Percentiles rank a stretch among this genome's conserved stretches.
Conservation (phyloP, 129 eudicot species). For the Chrysanthemum seticuspe region DNA sequence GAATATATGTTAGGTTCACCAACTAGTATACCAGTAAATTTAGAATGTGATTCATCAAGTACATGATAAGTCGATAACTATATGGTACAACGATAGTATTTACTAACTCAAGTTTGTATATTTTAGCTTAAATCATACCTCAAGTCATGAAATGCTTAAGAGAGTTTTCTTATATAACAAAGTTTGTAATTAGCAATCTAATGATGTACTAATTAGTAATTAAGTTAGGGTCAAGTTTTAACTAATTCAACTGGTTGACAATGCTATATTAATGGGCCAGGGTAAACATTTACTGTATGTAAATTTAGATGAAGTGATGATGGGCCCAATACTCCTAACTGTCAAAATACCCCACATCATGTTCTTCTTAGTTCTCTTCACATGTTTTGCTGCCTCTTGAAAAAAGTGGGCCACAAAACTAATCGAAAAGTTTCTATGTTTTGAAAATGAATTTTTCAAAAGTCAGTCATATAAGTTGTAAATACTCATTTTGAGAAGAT, state of each 20-base stretch:
- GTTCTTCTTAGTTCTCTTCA: constrained; percentile 23
- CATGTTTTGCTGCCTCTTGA: background rate
- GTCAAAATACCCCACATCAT: constrained; percentile 40
- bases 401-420: too few species aligned
- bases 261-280: constrained; percentile 25
- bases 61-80: background rate
- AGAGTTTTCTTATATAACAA: background rate
- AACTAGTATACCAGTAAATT: background rate
- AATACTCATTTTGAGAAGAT: too few species aligned
- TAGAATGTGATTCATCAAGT: background rate
- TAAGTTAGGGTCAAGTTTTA: background rate
- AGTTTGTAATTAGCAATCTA: background rate
- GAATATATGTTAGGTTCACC: background rate
- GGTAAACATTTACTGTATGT: constrained; percentile 6
- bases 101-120: background rate
- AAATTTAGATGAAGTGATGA: constrained; percentile 6
- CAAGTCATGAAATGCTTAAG: background rate
- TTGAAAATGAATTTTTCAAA: too few species aligned
- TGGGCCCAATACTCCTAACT: constrained; percentile 34
- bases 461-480: too few species aligned
- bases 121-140: background rate
- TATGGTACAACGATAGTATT: background rate
- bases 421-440: too few species aligned
- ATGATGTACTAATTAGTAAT: background rate
- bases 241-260: constrained; percentile 25